Conservation (phyloP, 2,329 filamentous ascomycete species). For the Colletotrichum lentis region DNA sequence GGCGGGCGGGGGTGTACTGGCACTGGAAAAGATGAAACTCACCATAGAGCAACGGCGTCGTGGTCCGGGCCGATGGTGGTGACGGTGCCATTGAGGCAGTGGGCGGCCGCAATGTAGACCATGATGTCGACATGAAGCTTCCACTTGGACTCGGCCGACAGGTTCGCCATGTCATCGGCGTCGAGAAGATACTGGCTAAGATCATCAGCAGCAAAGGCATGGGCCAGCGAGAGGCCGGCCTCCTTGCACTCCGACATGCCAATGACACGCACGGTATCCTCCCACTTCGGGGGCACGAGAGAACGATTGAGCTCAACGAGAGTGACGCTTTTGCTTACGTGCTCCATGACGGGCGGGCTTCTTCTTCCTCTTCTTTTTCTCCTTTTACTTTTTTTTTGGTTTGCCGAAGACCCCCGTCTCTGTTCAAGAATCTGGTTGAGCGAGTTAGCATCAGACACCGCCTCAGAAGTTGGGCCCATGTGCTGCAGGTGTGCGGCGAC, state of each 20-base stretch:
- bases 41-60: constrained; percentile 83
- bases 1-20: background rate
- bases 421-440: constrained; percentile 33
- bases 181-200: constrained; percentile 79
- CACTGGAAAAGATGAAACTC: constrained; percentile 46
- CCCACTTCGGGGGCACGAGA: constrained; percentile 62
- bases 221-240: constrained; percentile 75
- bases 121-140: constrained; percentile 79
- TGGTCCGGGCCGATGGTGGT: constrained; percentile 78
- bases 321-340: constrained; percentile 39
- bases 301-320: constrained; percentile 47
- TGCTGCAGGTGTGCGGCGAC: constrained; percentile 35
- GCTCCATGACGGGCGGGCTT: constrained; percentile 46
- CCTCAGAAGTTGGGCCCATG: background rate
- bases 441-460: background rate
- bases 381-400: background rate
- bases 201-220: constrained; percentile 79
- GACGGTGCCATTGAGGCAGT: constrained; percentile 77
- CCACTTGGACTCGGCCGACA: constrained; percentile 75
- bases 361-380: too few relatives aligned
- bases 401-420: constrained; percentile 18
- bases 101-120: constrained; percentile 79
- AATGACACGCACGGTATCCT: constrained; percentile 68
- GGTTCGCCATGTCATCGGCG: constrained; percentile 70
- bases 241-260: constrained; percentile 73